Percentiles rank a stretch among this genome's conserved stretches.
Evolutionary conservation across 257 asterid species (phyloP).

Genomic region (Phtheirospermum japonicum): DNA sequence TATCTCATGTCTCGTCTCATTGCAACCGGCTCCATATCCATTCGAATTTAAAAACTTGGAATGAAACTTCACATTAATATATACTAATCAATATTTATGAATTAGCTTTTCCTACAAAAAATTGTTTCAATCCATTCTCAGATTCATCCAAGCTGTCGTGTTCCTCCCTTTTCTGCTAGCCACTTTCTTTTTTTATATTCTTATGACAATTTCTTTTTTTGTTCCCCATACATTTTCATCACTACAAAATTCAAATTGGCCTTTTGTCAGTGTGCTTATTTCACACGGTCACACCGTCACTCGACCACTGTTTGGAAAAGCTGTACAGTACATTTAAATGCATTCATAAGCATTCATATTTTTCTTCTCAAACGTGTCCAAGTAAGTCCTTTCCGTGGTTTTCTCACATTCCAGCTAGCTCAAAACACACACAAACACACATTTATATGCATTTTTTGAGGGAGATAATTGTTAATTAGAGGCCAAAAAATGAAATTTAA

Average conservation of each 20-base stretch:
- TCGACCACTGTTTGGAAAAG: conserved; percentile 20
- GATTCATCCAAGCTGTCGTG: conserved; percentile 32
- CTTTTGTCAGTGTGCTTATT: conserved; percentile 28
- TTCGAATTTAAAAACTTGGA: no score
- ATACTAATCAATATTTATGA: no score
- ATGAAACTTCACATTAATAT: no score
- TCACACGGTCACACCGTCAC: conserved; percentile 20
- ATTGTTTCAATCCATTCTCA: not conserved
- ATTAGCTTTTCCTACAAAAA: no score
- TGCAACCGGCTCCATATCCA: no score
- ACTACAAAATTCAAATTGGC: not conserved
- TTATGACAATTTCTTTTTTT: conserved; percentile 9
- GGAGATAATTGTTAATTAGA: conserved; percentile 19
- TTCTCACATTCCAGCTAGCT: conserved; percentile 15
- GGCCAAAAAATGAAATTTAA: conserved; percentile 35
- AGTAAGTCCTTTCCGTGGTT: not conserved
- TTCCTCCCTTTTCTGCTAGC: conserved; percentile 14
- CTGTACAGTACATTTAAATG: conserved; percentile 28
- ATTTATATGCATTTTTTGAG: conserved; percentile 26
- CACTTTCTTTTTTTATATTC: conserved; percentile 22
- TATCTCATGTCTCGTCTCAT: no score
- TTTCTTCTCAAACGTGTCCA: not conserved
- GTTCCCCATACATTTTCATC: not conserved
- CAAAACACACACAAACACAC: conserved; percentile 2
- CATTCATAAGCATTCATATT: conserved; percentile 27